Base-by-base conservation (phyloP, 371 early-diverging fungal species). In the Cokeromyces recurvatus region DNA sequence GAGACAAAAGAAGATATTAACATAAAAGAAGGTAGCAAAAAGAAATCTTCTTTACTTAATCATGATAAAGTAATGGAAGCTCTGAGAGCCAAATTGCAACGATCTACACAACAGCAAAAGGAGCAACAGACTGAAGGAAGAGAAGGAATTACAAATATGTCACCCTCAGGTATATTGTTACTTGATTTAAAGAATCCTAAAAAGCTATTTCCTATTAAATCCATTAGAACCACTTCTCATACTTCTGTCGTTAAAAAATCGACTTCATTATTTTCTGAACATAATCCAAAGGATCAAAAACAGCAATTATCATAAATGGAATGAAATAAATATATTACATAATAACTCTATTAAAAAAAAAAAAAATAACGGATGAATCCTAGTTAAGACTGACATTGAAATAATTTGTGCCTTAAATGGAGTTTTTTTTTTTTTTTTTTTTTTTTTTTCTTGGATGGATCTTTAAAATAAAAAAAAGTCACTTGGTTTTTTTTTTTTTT, bases 131-230 rank as follows among this genome's bases (percentile, higher is more conserved):
- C 5, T 5, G 11, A 29, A 29, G 11, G 11, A 29, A 5, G 29
- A 29, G 29, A 29, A 29, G 55, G 31, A 16, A 41, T 56, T 2
- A 49, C 51, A 12, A 60, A 54, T 31, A 67, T 67, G 71, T 71
- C 71, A 19, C 71, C 67, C 21, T 52, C 64, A 3, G 71, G 71
- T 23, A 62, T 71, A 6, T 41, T 71, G n/a, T 47, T 71, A 11
- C 51, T 71, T 11, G 71, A 71, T 41, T 44, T 71, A 10, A 71
- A 71, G 31, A 64, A 71, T 22, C 68, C 68, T 19, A 58, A 62
- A 16, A 61, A 59, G 32, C 41, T 53, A 4, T 66, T 66, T 36
- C 64, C 70, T 27, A 38, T 54, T 8, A 22, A 47, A 19, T 40
- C 56, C 7, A 38, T 39, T 6, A 34, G 35, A 34, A n/a, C 43